Evolutionary conservation across 1,139 yeast species (phyloP).

Genomic region (Taphrina flavorubra): DNA sequence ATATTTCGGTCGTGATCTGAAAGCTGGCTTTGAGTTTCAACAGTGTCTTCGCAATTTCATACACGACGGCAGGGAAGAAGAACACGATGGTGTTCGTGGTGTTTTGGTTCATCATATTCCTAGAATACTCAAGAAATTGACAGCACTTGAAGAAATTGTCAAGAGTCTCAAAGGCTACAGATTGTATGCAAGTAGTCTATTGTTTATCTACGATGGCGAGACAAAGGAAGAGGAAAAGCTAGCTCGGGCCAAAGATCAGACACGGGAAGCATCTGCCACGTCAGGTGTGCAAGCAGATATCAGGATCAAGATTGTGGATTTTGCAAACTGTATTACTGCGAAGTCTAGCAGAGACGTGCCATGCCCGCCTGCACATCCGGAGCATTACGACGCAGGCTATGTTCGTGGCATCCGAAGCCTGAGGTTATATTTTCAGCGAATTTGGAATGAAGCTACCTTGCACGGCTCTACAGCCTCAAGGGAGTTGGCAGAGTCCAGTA

Average conservation of each 20-base stretch:
- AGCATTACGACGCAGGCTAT: conserved; percentile 78
- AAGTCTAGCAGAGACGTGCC: conserved; percentile 56
- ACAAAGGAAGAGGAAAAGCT: conserved; percentile 47
- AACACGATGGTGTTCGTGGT: conserved; percentile 54
- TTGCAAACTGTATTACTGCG: conserved; percentile 90
- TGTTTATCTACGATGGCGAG: conserved; percentile 84
- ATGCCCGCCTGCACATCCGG: conserved; percentile 70
- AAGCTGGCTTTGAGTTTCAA: conserved; percentile 76
- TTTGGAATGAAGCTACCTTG: conserved; percentile 35
- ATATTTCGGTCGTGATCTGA: conserved; percentile 84
- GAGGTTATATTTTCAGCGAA: conserved; percentile 60
- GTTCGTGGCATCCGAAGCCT: conserved; percentile 77
- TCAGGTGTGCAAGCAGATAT: conserved; percentile 49
- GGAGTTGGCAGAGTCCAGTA: conserved; percentile 30
- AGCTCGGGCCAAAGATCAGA: conserved; percentile 13
- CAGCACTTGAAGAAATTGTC: conserved; percentile 64
- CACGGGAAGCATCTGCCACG: conserved; percentile 29
- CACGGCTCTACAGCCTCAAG: conserved; percentile 16
- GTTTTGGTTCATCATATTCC: conserved; percentile 69
- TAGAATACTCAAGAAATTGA: conserved; percentile 63
- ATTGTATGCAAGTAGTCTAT: conserved; percentile 85
- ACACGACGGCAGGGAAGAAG: conserved; percentile 69
- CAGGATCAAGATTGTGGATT: conserved; percentile 81
- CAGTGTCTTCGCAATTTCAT: conserved; percentile 74
- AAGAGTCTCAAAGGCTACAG: conserved; percentile 73